Evolutionary conservation across 2,329 filamentous ascomycete genomes (phyloP), one percentile per base, ranked within the genome.

Genomic region (Phymatotrichopsis omnivora): DNA sequence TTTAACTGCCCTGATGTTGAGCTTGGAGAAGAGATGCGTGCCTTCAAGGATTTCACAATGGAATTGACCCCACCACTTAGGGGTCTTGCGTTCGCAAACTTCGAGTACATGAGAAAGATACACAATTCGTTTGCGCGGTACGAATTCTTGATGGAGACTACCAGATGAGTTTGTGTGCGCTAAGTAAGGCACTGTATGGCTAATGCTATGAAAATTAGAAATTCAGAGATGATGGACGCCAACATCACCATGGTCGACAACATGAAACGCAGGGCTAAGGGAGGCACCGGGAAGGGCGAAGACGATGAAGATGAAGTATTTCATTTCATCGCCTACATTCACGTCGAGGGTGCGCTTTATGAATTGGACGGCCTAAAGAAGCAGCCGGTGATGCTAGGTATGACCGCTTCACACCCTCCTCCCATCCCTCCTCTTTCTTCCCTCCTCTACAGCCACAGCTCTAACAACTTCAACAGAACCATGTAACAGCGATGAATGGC

Each of bases 81-180:
- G 32, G 91, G 89, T 8, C 72, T 87, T 58, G 73, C 76, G 6
- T 74, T 98, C 36, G 77, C 78, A 52, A 74, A 75, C 40, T 85
- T 87, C 58, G 68, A 75, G 7, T 85, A 82, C 61, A 80, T 96
- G 41, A 82, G 86, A 54, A 71, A 70, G 23, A 78, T 84, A 24
- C 91, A 96, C 63, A 96, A 96, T 61, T 86, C 84, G 0, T 93
- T 93, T 58, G 82, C 45, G n/a, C n/a, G n/a, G n/a, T n/a, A n/a
- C n/a, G n/a, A n/a, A n/a, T n/a, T n/a, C n/a, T n/a, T n/a, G n/a
- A n/a, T n/a, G n/a, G n/a, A n/a, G n/a, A n/a, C n/a, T n/a, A n/a
- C 85, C 14, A 70, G 78, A 75, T 73, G 68, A 57, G 65, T 61
- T 23, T 22, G 14, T 27, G 24, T 24, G 35, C 8, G 20, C 19